Base-by-base conservation (phyloP, 345 rosid genomes). In the Dipteronia dyeriana region DNA sequence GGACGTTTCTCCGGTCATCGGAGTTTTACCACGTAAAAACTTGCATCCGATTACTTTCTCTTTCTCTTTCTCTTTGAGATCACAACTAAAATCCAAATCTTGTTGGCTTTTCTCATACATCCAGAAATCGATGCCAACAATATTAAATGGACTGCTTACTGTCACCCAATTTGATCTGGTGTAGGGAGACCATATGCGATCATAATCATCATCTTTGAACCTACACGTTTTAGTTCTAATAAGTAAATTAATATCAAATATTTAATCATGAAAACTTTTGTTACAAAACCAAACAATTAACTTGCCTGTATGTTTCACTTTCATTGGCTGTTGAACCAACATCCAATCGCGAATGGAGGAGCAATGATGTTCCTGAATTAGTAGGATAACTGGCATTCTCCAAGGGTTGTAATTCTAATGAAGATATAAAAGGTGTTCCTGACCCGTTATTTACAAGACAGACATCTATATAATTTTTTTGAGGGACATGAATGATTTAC, bases 361-460 rank as follows among this genome's bases (percentile, higher is more conserved):
- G 22, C 10, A 60, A 53, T 41, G 76, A 11, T 39, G 23, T 20
- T n/a, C 56, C 67, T 9, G 68, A 25, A 23, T 45, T 31, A 29
- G 84, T 49, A 0, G 5, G 20, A 54, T 69, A 79, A 54, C 69
- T 73, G 0, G 53, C 17, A 65, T 45, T 76, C 1, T 1, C 17
- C 16, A 76, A 0, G 12, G 70, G 81, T 69, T 83, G 73, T 2
- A 76, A 7, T 17, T 82, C 82, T n/a, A 79, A 65, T 12, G 68
- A 67, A 14, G 79, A 71, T 66, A 75, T 43, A 34, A 70, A 80
- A 53, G 82, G 76, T 41, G 59, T 73, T 9, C 76, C 76, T 0
- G 9, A 43, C 10, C 41, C 8, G 5, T 38, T 79, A 19, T 82
- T 76, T 3, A 68, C 61, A 25, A 63, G 77, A 11, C 77, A 74